These are phyloP conservation scores for Synchytrium microbalum DNA, from an alignment of 371 early-diverging fungal genomes.

Conservation along the genomic window DNA sequence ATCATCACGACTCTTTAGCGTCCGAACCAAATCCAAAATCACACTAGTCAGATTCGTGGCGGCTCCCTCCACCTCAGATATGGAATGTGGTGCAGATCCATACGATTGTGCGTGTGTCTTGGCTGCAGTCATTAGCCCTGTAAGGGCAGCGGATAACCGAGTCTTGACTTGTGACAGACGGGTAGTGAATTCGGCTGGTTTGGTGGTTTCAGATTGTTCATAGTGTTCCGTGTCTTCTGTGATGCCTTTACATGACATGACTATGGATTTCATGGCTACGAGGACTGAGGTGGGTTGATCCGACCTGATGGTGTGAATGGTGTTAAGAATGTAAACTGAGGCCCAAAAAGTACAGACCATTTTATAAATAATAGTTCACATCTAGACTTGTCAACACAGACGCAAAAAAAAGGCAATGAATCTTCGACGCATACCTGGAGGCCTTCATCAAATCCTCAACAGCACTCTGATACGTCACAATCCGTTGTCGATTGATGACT, in stretches of 20 bases:
- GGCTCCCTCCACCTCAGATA: slow-evolving; percentile 65
- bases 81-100: slow-evolving; percentile 8
- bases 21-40: slow-evolving; percentile 66
- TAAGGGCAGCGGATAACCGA: slow-evolving; percentile 55
- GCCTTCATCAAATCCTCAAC: slow-evolving; percentile 67
- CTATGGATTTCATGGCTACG: slow-evolving; percentile 71
- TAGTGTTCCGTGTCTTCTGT: slow-evolving; percentile 69
- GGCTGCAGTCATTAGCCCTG: slow-evolving; percentile 61
- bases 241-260: slow-evolving; percentile 70
- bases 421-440: slow-evolving; percentile 14
- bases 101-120: slow-evolving; percentile 69
- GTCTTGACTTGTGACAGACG: slow-evolving; percentile 28
- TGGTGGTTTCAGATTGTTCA: slow-evolving; percentile 19
- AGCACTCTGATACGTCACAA: slow-evolving; percentile 69
- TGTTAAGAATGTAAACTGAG: slow-evolving; percentile 1
- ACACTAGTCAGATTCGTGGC: slow-evolving; percentile 66
- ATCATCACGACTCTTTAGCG: slow-evolving; percentile 39
- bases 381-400: too few species aligned
- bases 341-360: not conserved
- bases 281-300: slow-evolving; percentile 65
- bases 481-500: slow-evolving; percentile 51
- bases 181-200: slow-evolving; percentile 21
- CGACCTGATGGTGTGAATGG: slow-evolving; percentile 9
- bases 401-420: too few species aligned
- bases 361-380: too few species aligned